Conservation (phyloP, 352 stramenopile species). For the Hyphochytrium catenoides region DNA sequence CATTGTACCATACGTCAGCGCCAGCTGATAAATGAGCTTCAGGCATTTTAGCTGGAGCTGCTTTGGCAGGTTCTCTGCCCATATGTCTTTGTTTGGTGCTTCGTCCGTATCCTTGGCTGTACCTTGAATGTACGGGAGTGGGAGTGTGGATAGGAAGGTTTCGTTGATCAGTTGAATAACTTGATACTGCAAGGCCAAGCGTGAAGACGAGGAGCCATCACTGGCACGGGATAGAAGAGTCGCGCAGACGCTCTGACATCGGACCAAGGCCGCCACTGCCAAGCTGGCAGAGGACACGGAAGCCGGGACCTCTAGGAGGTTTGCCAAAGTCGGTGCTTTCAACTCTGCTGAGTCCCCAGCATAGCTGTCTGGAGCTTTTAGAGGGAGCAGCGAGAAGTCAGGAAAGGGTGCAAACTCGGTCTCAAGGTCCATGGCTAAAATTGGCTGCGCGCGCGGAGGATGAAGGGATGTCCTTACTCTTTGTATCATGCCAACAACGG, state of each 20-base stretch:
- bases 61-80: slow-evolving; percentile 32
- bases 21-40: slow-evolving; percentile 31
- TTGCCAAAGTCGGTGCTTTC: slow-evolving; percentile 30
- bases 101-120: too few relatives aligned
- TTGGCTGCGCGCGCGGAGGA: slow-evolving; percentile 5
- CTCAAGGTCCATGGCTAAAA: not conserved
- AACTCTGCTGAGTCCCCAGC: slow-evolving; percentile 38
- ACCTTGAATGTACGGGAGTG: too few relatives aligned
- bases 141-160: slow-evolving; percentile 50
- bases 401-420: slow-evolving; percentile 18
- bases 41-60: slow-evolving; percentile 54
- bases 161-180: slow-evolving; percentile 57
- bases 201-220: slow-evolving; percentile 63
- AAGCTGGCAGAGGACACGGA: slow-evolving; percentile 36
- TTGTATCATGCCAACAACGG: too few relatives aligned
- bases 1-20: slow-evolving; percentile 49
- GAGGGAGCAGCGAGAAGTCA: slow-evolving; percentile 29
- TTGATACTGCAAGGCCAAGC: slow-evolving; percentile 61
- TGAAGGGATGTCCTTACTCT: too few relatives aligned
- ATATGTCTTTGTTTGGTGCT: slow-evolving; percentile 20
- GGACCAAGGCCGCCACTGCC: slow-evolving; percentile 44
- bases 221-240: slow-evolving; percentile 41
- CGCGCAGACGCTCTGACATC: slow-evolving; percentile 43
- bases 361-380: slow-evolving; percentile 30
- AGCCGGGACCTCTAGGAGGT: slow-evolving; percentile 57